Percentiles rank a stretch among this genome's conserved stretches.
Conservation (phyloP, 2,329 filamentous ascomycete genomes). For the Setomelanomma holmii region DNA sequence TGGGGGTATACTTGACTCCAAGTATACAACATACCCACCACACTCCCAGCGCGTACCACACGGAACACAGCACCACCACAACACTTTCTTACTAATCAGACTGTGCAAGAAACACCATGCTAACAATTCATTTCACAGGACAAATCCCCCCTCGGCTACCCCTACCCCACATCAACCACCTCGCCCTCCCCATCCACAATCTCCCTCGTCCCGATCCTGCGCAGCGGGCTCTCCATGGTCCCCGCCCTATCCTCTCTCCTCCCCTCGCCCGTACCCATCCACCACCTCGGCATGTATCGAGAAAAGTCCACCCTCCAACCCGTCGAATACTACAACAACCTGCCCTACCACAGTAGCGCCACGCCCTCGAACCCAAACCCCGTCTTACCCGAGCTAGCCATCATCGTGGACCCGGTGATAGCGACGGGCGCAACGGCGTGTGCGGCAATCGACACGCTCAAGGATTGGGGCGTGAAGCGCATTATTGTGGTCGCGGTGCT, state of each 20-base stretch:
- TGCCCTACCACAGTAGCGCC: constrained; percentile 75
- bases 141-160: constrained; percentile 77
- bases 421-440: constrained; percentile 90
- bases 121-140: constrained; percentile 61
- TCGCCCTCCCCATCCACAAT: constrained; percentile 70
- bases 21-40: background rate
- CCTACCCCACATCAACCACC: constrained; percentile 72
- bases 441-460: constrained; percentile 86
- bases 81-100: background rate
- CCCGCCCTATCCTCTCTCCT: constrained; percentile 86
- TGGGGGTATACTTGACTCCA: constrained; percentile 8
- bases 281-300: constrained; percentile 94
- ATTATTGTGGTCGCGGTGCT: constrained; percentile 80
- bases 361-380: constrained; percentile 49
- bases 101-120: background rate
- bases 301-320: constrained; percentile 86
- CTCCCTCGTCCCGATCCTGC: constrained; percentile 88
- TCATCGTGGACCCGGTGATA: constrained; percentile 90
- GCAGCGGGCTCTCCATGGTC: constrained; percentile 90
- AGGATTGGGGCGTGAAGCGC: constrained; percentile 87
- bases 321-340: constrained; percentile 98
- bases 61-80: background rate
- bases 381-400: constrained; percentile 67
- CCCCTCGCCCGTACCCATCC: constrained; percentile 78
- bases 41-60: background rate